These are phyloP conservation scores for Termitomyces heimii DNA, from an alignment of 768 basidiomycete species.

Conservation along the genomic window DNA sequence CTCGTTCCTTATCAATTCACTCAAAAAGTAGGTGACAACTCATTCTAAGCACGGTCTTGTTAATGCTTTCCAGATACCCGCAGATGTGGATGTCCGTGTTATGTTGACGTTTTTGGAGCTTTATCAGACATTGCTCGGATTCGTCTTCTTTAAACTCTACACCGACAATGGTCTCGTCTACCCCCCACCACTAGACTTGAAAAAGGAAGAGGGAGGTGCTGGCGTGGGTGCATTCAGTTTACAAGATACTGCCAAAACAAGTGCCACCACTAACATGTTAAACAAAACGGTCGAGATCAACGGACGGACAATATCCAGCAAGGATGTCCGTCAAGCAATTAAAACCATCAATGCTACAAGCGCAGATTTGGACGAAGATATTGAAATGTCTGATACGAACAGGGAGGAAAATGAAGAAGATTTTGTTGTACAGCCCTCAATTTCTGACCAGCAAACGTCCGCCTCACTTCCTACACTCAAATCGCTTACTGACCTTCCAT, in stretches of 20 bases:
- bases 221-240: slow-evolving; percentile 86
- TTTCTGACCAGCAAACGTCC: slow-evolving; percentile 36
- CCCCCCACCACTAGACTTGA: slow-evolving; percentile 84
- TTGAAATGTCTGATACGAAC: slow-evolving; percentile 30
- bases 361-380: slow-evolving; percentile 26
- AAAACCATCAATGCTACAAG: slow-evolving; percentile 38
- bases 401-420: slow-evolving; percentile 50
- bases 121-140: slow-evolving; percentile 94
- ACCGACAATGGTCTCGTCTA: slow-evolving; percentile 90
- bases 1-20: slow-evolving; percentile 97
- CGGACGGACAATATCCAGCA: slow-evolving; percentile 39
- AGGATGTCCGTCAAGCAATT: slow-evolving; percentile 58
- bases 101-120: slow-evolving; percentile 98
- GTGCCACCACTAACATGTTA: slow-evolving; percentile 35
- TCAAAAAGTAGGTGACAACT: slow-evolving; percentile 65
- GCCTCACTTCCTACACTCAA: slow-evolving; percentile 63
- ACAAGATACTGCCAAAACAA: slow-evolving; percentile 35
- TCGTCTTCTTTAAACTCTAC: slow-evolving; percentile 97
- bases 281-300: slow-evolving; percentile 41
- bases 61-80: slow-evolving; percentile 58
- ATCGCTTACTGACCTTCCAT: slow-evolving; percentile 55
- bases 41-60: slow-evolving; percentile 1
- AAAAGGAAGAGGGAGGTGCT: slow-evolving; percentile 79
- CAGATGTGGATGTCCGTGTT: slow-evolving; percentile 95
- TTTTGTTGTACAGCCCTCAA: slow-evolving; percentile 59